phyloP scores from a whole-genome alignment of 805 yeast genomes.

The Schwanniomyces sp. region DNA sequence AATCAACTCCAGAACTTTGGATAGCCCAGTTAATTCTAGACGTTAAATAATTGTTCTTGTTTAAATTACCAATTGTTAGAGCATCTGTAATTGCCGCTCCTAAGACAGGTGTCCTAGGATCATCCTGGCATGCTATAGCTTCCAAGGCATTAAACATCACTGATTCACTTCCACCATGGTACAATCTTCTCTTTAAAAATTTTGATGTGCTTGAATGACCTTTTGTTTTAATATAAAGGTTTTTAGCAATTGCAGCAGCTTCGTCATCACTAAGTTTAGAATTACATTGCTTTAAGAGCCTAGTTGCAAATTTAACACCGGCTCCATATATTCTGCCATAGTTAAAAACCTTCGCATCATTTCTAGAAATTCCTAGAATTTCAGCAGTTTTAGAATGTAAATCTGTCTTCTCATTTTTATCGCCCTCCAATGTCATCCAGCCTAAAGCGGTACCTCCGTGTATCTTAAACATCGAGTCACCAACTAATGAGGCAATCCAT shows the following conservation, averaged over 20 bases:
- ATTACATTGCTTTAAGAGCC: slow-evolving; percentile 81
- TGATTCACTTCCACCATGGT: slow-evolving; percentile 93
- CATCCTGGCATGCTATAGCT: slow-evolving; percentile 75
- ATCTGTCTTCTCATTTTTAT: slow-evolving; percentile 88
- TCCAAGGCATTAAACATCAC: slow-evolving; percentile 88
- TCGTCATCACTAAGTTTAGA: slow-evolving; percentile 64
- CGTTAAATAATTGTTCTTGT: slow-evolving; percentile 69
- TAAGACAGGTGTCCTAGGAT: slow-evolving; percentile 85
- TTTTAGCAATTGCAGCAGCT: slow-evolving; percentile 63
- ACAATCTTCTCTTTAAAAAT: slow-evolving; percentile 32
- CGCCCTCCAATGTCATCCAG: slow-evolving; percentile 99
- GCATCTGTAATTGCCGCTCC: slow-evolving; percentile 95
- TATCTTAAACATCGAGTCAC: slow-evolving; percentile 82
- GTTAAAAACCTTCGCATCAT: slow-evolving; percentile 92
- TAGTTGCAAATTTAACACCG: slow-evolving; percentile 85
- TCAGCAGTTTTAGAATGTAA: slow-evolving; percentile 91
- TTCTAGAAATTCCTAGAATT: slow-evolving; percentile 83
- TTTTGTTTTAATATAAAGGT: slow-evolving; percentile 78
- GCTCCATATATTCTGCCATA: slow-evolving; percentile 98
- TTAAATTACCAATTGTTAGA: slow-evolving; percentile 61
- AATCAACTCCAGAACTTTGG: slow-evolving; percentile 97
- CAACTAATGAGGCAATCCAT: slow-evolving; percentile 95
- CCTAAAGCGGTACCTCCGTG: slow-evolving; percentile 98
- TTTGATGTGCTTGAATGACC: slow-evolving; percentile 46
- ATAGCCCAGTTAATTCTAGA: slow-evolving; percentile 97